Percentiles rank a stretch among this genome's conserved stretches.
Evolutionary conservation across 441 rosid species (phyloP).

Genomic region (Croton setiger): DNA sequence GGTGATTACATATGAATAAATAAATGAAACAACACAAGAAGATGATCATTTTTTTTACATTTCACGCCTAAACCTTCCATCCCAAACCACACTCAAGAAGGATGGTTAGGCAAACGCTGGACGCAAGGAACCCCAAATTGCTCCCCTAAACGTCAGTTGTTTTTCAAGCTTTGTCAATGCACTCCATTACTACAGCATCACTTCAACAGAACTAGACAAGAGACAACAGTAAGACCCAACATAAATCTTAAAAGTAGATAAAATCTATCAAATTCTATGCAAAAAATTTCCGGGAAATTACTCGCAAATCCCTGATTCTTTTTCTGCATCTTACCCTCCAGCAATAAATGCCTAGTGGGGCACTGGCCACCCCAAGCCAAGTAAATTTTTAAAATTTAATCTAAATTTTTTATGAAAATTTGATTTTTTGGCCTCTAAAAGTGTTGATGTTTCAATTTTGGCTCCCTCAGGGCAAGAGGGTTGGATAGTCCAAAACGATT

Average conservation of each 20-base stretch:
- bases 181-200: slow-evolving; percentile 9
- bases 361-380: too few relatives aligned
- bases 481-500: too few relatives aligned
- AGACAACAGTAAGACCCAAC: background rate
- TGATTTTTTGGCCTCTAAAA: too few relatives aligned
- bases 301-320: too few relatives aligned
- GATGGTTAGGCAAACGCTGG: background rate
- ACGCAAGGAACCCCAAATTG: background rate
- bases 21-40: slow-evolving; percentile 8
- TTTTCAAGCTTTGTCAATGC: slow-evolving; percentile 4
- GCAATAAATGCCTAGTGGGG: too few relatives aligned
- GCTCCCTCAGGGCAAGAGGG: too few relatives aligned
- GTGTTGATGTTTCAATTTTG: too few relatives aligned
- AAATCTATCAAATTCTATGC: background rate
- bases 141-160: slow-evolving; percentile 5
- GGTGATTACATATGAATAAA: background rate
- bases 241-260: background rate
- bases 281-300: background rate
- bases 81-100: slow-evolving; percentile 6
- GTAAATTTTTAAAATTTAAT: too few relatives aligned
- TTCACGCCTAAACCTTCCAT: slow-evolving; percentile 13
- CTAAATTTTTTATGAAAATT: too few relatives aligned
- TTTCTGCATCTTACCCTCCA: too few relatives aligned
- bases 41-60: background rate
- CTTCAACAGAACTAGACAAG: slow-evolving; percentile 5